These are phyloP conservation scores for Apodospora peruviana DNA, from an alignment of 495 filamentous ascomycete genomes.

Conservation along the genomic window DNA sequence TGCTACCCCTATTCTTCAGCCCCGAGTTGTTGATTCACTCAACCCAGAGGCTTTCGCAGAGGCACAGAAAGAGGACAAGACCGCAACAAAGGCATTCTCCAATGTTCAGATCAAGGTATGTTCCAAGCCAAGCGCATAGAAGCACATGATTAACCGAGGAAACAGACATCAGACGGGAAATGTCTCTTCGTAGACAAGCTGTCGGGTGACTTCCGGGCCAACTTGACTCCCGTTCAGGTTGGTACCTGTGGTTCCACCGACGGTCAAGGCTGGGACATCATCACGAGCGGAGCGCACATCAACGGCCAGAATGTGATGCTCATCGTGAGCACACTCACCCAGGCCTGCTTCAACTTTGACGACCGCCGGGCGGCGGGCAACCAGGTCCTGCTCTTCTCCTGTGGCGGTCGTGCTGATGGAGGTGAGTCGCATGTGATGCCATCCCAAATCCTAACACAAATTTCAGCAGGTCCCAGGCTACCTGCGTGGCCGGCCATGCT, in stretches of 20 bases:
- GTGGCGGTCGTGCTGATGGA: slow-evolving; percentile 52
- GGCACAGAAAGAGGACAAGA: slow-evolving; percentile 43
- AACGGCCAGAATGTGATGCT: slow-evolving; percentile 36
- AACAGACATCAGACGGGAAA: slow-evolving; percentile 43
- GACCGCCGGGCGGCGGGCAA: slow-evolving; percentile 39
- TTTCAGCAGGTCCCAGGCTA: neutral
- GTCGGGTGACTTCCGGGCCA: slow-evolving; percentile 53
- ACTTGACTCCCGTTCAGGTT: slow-evolving; percentile 49
- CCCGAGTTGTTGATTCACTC: slow-evolving; percentile 35
- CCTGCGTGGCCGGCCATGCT: neutral
- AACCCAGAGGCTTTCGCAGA: slow-evolving; percentile 44
- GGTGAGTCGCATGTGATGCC: slow-evolving; percentile 13
- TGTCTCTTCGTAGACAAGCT: slow-evolving; percentile 50
- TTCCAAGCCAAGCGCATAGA: neutral
- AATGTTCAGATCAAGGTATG: slow-evolving; percentile 42
- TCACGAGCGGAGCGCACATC: slow-evolving; percentile 48
- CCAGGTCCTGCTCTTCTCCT: slow-evolving; percentile 48
- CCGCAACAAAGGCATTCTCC: slow-evolving; percentile 44
- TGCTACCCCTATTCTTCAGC: slow-evolving; percentile 15
- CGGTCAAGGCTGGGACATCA: slow-evolving; percentile 50
- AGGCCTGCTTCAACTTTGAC: slow-evolving; percentile 54
- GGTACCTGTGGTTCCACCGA: slow-evolving; percentile 41
- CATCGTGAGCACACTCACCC: slow-evolving; percentile 49
- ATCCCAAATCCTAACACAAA: neutral
- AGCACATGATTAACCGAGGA: neutral